A percentile compares a stretch with the other conserved stretches of the same genome.
Evolutionary conservation across 345 rosid species (phyloP).

Genomic region (Corchorus capsularis): DNA sequence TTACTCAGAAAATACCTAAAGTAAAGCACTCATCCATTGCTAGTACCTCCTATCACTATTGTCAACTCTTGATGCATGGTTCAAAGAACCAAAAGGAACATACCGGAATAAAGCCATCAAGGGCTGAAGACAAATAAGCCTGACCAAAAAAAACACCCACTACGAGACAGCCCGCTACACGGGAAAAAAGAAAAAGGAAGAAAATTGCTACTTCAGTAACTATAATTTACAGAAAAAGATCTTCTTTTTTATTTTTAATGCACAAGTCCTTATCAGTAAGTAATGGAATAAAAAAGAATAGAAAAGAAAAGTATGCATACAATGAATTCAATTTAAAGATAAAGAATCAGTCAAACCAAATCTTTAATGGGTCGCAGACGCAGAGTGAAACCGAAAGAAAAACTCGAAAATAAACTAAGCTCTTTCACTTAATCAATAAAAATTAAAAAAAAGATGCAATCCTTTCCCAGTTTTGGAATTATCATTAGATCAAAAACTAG

Average conservation of each 20-base stretch:
- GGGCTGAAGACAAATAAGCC: slow-evolving; percentile 32
- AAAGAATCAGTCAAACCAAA: neutral
- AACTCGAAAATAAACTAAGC: neutral
- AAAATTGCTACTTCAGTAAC: neutral
- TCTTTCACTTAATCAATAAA: neutral
- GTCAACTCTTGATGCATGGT: slow-evolving; percentile 22
- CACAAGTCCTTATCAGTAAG: neutral
- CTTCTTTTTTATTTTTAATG: neutral
- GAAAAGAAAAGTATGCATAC: too few species aligned
- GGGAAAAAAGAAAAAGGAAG: neutral
- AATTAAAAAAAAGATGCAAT: neutral
- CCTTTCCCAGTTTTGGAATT: slow-evolving; percentile 18
- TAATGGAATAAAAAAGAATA: neutral
- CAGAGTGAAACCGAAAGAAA: neutral
- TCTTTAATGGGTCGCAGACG: neutral
- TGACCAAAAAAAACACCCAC: slow-evolving; percentile 16
- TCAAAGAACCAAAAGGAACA: slow-evolving; percentile 30
- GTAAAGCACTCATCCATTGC: slow-evolving; percentile 28
- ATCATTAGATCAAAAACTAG: slow-evolving; percentile 28
- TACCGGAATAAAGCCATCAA: slow-evolving; percentile 25
- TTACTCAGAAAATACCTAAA: slow-evolving; percentile 22
- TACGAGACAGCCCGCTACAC: slow-evolving; percentile 25
- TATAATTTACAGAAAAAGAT: slow-evolving; percentile 1
- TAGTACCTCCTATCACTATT: slow-evolving; percentile 23
- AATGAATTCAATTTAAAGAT: neutral